Conservation (phyloP, 768 basidiomycete species). For the Leccinum subgranulosum region DNA sequence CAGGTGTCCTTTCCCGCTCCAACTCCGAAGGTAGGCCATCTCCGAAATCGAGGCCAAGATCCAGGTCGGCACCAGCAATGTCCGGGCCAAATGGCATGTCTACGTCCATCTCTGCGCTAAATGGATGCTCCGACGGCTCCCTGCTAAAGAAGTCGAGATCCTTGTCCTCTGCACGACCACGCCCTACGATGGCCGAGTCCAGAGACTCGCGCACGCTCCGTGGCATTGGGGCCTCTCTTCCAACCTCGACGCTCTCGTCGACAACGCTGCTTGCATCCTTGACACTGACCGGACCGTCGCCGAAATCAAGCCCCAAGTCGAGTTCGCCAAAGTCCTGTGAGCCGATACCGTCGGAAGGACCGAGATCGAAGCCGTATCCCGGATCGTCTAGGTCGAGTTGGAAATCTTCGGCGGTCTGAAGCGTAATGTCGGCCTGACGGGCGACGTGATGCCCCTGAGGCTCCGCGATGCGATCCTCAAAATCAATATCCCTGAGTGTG, state of each 20-base stretch:
- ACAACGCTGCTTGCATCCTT: constrained; percentile 47
- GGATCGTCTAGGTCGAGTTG: constrained; percentile 58
- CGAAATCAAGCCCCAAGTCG: constrained; percentile 78
- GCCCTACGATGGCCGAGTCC: constrained; percentile 57
- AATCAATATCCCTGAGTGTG: constrained; percentile 68
- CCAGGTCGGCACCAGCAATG: constrained; percentile 54
- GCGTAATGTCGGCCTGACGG: constrained; percentile 84
- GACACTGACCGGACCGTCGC: constrained; percentile 47
- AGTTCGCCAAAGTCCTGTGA: constrained; percentile 75
- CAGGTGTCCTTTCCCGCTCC: constrained; percentile 52
- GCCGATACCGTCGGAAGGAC: constrained; percentile 78
- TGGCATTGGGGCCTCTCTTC: constrained; percentile 61
- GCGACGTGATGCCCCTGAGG: constrained; percentile 79
- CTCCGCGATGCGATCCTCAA: constrained; percentile 60
- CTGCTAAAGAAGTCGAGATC: constrained; percentile 68
- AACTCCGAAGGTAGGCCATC: constrained; percentile 45
- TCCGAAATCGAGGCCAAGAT: constrained; percentile 70
- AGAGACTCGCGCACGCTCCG: constrained; percentile 53
- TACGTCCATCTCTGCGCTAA: constrained; percentile 50
- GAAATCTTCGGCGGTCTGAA: constrained; percentile 72
- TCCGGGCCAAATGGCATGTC: constrained; percentile 51
- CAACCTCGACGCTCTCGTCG: constrained; percentile 65
- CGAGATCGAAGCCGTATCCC: constrained; percentile 72
- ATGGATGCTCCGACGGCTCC: constrained; percentile 64
- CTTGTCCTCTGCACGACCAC: constrained; percentile 40